Percentiles rank a stretch among this genome's conserved stretches.
Evolutionary conservation across 768 basidiomycete genomes (phyloP).

Genomic region (Lentinula sp.): DNA sequence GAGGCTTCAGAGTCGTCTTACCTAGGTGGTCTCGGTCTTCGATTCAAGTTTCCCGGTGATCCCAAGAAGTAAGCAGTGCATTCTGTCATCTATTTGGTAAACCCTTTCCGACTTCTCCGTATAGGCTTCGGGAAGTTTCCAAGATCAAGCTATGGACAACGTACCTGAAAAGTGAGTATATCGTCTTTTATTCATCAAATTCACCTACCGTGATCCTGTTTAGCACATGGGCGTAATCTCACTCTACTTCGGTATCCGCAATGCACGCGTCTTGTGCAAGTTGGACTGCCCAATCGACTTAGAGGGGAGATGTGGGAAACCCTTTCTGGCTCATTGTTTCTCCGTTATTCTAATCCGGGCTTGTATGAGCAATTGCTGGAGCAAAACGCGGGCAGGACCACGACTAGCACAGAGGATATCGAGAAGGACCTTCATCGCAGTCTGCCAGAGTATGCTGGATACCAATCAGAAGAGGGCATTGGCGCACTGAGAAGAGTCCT

Average conservation of each 20-base stretch:
- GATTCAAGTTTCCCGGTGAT: slow-evolving; percentile 89
- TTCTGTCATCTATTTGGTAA: background rate
- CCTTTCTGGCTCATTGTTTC: slow-evolving; percentile 87
- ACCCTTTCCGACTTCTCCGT: background rate
- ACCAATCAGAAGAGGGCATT: slow-evolving; percentile 88
- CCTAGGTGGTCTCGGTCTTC: slow-evolving; percentile 74
- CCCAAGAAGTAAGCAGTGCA: slow-evolving; percentile 67
- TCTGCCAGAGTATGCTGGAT: slow-evolving; percentile 94
- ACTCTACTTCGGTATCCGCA: slow-evolving; percentile 94
- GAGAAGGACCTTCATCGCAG: slow-evolving; percentile 97
- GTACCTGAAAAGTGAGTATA: slow-evolving; percentile 63
- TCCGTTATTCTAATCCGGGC: slow-evolving; percentile 84
- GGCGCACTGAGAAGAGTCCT: slow-evolving; percentile 79
- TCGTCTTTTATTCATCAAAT: slow-evolving; percentile 13
- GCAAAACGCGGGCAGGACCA: slow-evolving; percentile 72
- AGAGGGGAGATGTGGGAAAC: slow-evolving; percentile 99
- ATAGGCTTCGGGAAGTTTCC: slow-evolving; percentile 79
- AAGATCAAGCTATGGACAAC: slow-evolving; percentile 95
- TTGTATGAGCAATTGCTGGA: slow-evolving; percentile 70
- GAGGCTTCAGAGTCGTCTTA: slow-evolving; percentile 44
- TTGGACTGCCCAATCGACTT: slow-evolving; percentile 90
- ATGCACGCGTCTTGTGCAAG: slow-evolving; percentile 95
- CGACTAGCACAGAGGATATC: slow-evolving; percentile 93
- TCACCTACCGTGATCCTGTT: slow-evolving; percentile 8
- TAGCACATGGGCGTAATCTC: slow-evolving; percentile 92